These are phyloP conservation scores for Heritiera littoralis DNA, from an alignment of 345 rosid genomes.

Conservation along the genomic window DNA sequence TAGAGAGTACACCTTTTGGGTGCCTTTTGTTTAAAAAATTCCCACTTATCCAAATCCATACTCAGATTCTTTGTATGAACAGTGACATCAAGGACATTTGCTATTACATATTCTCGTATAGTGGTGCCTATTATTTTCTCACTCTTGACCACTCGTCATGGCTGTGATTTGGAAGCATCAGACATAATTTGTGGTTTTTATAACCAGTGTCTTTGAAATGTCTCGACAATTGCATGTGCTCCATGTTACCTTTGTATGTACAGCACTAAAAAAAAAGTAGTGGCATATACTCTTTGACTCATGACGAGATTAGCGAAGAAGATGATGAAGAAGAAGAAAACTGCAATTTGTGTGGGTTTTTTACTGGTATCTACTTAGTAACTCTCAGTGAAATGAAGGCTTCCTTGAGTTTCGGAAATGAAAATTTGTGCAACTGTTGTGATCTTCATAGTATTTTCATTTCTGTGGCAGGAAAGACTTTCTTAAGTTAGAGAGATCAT, in stretches of 20 bases:
- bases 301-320: neutral
- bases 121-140: neutral
- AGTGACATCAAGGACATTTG: neutral
- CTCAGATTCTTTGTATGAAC: neutral
- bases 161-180: neutral
- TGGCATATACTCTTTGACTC: neutral
- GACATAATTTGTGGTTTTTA: neutral
- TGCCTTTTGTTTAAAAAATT: neutral
- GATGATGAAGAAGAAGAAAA: neutral
- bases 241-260: neutral
- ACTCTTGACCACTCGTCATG: neutral
- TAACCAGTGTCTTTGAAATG: neutral
- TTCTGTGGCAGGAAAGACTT: neutral
- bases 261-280: neutral
- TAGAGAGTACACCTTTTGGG: neutral
- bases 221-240: slow-evolving; percentile 2
- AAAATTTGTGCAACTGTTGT: neutral
- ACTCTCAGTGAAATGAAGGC: neutral
- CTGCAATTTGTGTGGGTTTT: neutral
- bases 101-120: neutral
- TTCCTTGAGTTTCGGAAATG: neutral
- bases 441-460: neutral
- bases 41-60: neutral
- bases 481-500: neutral
- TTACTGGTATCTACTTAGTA: neutral